Base-by-base conservation (phyloP, 352 stramenopile genomes). In the Globisporangium cederbergense region DNA sequence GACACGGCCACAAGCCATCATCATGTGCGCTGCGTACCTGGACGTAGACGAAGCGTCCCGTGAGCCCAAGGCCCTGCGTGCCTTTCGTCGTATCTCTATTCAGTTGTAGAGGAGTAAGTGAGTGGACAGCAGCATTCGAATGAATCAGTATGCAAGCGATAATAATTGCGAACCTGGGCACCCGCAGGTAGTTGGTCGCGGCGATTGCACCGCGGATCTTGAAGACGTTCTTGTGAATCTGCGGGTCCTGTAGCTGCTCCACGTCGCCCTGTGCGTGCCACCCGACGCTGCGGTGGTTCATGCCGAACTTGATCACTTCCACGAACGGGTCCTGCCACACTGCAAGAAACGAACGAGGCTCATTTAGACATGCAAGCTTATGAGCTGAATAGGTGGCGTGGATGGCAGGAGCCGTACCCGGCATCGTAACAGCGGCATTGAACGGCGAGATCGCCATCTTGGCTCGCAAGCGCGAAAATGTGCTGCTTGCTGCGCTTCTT, bases 291-390 rank as follows among this genome's bases (percentile, higher is more conserved):
- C 67, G 70, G 56, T 89, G 78, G 9, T 81, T 83, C 65, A 91
- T 77, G 1, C 78, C 83, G 52, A 85, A 83, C 57, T 89, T 89
- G 70, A 96, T 79, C 36, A 95, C 84, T 60, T 96, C 85, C n/a
- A 95, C 86, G 47, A 85, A 94, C 50, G 88, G 88, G 58, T 90
- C 78, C 71, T 95, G 88, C 88, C 88, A 95, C 8, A 93, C 83
- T 94, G 22, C 14, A 62, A 62, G 13, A 32, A 7, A 20, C 8
- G 18, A 51, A 6, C 20, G 16, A 47, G 40, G n/a, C 51, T 1
- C 36, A 14, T 42, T 22, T 14, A 38, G 25, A 7, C 14, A 40
- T 20, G 50, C 11, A 36, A 56, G 14, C 34, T 25, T 14, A 8
- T 56, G 30, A 11, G 50, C 5, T 56, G 16, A 8, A 10, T 11